Conservation (phyloP, 495 filamentous ascomycete species). For the Staphylotrichum tortipilum region DNA sequence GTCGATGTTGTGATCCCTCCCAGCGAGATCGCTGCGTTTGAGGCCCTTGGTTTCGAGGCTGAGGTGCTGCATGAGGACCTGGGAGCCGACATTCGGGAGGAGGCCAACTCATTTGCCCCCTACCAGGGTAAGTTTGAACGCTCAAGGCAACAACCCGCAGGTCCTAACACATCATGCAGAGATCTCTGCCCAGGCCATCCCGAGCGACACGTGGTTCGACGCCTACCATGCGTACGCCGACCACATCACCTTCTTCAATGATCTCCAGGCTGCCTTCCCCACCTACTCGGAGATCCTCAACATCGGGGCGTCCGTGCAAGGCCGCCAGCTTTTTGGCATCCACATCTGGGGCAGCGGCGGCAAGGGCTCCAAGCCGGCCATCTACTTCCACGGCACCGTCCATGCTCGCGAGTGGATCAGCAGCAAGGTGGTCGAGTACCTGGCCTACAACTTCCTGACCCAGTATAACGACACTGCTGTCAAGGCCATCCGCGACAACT, state of each 20-base stretch:
- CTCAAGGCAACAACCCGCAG: not conserved
- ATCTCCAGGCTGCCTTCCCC: constrained; percentile 41
- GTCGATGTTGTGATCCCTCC: constrained; percentile 23
- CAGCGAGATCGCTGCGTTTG: constrained; percentile 16
- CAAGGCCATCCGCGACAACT: constrained; percentile 44
- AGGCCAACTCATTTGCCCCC: constrained; percentile 13
- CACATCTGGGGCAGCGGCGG: constrained; percentile 49
- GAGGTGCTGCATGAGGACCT: constrained; percentile 22
- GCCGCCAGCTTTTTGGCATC: constrained; percentile 46
- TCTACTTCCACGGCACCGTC: constrained; percentile 53
- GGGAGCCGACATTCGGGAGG: constrained; percentile 19
- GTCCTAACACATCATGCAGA: constrained; percentile 8
- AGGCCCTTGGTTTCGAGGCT: constrained; percentile 9
- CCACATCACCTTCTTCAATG: constrained; percentile 45
- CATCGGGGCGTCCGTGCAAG: constrained; percentile 43
- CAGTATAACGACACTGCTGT: constrained; percentile 36
- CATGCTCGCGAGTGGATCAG: constrained; percentile 61
- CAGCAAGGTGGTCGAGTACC: constrained; percentile 47
- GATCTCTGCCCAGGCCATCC: constrained; percentile 14
- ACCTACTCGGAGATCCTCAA: constrained; percentile 45
- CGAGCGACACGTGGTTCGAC: constrained; percentile 44
- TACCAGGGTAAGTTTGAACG: constrained; percentile 15
- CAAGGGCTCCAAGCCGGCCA: constrained; percentile 47
- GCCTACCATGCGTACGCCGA: constrained; percentile 49
- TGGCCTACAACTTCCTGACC: constrained; percentile 45